These are phyloP conservation scores for Trichoderma polysporum DNA, from an alignment of 2,329 filamentous ascomycete genomes.

Conservation along the genomic window DNA sequence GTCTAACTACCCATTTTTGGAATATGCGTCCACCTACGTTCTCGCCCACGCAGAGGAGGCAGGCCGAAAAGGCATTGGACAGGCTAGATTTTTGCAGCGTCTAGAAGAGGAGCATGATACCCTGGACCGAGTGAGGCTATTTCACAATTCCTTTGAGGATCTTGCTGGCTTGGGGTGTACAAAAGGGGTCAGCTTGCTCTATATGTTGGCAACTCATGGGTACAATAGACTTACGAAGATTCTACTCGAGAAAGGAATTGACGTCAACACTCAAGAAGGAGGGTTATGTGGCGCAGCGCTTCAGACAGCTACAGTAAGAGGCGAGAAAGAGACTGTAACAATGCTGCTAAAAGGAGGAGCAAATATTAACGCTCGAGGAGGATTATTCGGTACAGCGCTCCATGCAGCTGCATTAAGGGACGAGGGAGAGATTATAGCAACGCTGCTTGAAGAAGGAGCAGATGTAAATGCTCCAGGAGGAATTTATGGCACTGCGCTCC, in stretches of 20 bases:
- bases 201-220: not conserved
- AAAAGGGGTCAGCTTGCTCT: not conserved
- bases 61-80: not conserved
- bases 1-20: not conserved
- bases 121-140: not conserved
- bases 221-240: not conserved
- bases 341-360: not conserved
- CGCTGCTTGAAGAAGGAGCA: not conserved
- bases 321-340: not conserved
- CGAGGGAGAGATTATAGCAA: accelerated
- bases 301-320: not conserved
- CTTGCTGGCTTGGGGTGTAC: not conserved
- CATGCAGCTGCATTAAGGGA: not conserved
- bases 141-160: not conserved
- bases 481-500: not conserved
- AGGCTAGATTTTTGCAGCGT: not conserved
- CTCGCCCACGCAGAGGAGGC: not conserved
- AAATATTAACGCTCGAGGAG: not conserved
- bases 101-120: accelerated
- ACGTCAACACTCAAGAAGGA: not conserved
- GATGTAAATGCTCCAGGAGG: not conserved
- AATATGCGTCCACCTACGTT: not conserved
- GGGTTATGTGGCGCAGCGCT: not conserved
- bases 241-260: not conserved
- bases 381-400: not conserved